These are phyloP conservation scores for Histomonas meleagridis DNA, from an alignment of 208 protist genomes.

Conservation along the genomic window DNA sequence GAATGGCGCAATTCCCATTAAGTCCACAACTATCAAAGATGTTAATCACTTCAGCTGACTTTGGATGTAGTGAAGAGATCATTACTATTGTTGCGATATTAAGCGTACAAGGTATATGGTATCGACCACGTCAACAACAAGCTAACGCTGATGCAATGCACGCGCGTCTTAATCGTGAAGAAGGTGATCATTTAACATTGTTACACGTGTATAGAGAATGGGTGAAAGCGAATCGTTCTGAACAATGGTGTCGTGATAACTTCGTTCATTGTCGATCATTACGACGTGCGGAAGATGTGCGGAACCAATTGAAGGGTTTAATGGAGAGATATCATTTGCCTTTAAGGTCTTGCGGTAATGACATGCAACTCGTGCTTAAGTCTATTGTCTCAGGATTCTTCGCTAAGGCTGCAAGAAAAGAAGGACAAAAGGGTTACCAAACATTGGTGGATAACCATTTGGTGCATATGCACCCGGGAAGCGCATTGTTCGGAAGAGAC, in stretches of 20 bases:
- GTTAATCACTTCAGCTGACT: constrained; percentile 73
- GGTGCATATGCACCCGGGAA: constrained; percentile 56
- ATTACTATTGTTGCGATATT: constrained; percentile 84
- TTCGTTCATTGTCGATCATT: constrained; percentile 87
- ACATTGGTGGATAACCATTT: constrained; percentile 60
- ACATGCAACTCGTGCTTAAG: constrained; percentile 73
- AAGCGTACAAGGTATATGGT: constrained; percentile 67
- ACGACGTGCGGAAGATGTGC: constrained; percentile 77
- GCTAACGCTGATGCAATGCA: constrained; percentile 80
- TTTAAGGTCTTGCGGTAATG: constrained; percentile 69
- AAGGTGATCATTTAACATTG: constrained; percentile 89
- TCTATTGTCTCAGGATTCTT: constrained; percentile 91
- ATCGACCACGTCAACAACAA: constrained; percentile 64
- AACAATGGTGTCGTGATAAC: constrained; percentile 86
- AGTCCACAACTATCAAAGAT: constrained; percentile 86
- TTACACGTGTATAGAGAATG: constrained; percentile 77
- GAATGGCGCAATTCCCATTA: constrained; percentile 83
- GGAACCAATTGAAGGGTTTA: constrained; percentile 81
- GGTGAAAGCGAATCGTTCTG: constrained; percentile 64
- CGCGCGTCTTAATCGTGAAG: constrained; percentile 76
- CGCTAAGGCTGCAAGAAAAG: constrained; percentile 77
- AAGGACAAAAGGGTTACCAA: constrained; percentile 65
- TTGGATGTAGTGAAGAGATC: constrained; percentile 76
- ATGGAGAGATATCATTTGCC: constrained; percentile 75
- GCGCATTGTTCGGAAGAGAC: constrained; percentile 54